Evolutionary conservation across 1,284 basidiomycete species (phyloP).

Genomic region (Meripilus lineatus): DNA sequence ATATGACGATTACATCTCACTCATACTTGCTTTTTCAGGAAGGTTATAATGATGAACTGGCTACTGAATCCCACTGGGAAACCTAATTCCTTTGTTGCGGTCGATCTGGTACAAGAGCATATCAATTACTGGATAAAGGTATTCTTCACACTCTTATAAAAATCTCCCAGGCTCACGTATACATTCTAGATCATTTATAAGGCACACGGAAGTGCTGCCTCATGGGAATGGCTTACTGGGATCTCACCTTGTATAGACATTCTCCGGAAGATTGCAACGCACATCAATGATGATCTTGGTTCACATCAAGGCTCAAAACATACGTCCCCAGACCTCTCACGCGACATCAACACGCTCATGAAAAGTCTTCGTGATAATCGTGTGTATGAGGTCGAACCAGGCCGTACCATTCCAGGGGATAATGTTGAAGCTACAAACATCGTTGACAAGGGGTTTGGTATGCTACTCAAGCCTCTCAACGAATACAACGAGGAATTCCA

Average conservation of each 20-base stretch:
- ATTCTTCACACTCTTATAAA: background rate
- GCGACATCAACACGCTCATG: background rate
- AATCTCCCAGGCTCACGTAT: background rate
- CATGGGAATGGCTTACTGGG: no score
- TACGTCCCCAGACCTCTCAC: background rate
- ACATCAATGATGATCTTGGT: background rate
- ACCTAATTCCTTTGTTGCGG: conserved; percentile 24
- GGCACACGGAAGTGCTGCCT: no score
- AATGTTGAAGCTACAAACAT: background rate
- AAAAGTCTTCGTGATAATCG: background rate
- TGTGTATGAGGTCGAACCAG: background rate
- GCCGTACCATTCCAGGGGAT: background rate
- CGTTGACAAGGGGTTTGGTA: background rate
- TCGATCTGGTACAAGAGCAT: conserved; percentile 39
- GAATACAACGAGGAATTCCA: background rate
- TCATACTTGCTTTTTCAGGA: conserved; percentile 13
- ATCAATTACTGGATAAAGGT: conserved; percentile 35
- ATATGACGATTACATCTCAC: background rate
- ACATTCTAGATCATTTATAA: background rate
- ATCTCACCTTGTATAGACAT: no score
- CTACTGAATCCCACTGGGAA: conserved; percentile 33
- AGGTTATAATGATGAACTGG: conserved; percentile 34
- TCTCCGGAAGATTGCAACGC: background rate
- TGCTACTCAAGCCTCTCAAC: background rate
- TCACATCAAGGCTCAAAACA: no score